A percentile compares a stretch with the other conserved stretches of the same genome.
These are phyloP conservation scores for Erigeron canadensis DNA, from an alignment of 129 eudicot species.

Conservation along the genomic window DNA sequence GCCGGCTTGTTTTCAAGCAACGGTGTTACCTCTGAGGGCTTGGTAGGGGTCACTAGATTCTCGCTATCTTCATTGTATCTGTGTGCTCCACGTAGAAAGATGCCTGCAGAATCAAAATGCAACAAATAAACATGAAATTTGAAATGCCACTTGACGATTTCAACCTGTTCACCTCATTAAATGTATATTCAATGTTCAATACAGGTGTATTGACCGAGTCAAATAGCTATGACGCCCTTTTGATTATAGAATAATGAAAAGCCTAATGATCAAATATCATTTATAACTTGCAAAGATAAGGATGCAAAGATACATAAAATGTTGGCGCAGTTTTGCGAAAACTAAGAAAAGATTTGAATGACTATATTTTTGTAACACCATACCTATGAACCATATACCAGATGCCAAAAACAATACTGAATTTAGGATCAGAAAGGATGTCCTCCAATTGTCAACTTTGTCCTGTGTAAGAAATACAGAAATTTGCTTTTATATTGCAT, in stretches of 20 bases:
- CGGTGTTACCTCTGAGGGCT: conserved; percentile 47
- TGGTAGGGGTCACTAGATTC: conserved; percentile 26
- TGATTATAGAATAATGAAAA: too few relatives aligned
- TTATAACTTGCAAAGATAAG: too few relatives aligned
- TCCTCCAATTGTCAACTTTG: conserved; percentile 72
- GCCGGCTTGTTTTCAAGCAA: conserved; percentile 54
- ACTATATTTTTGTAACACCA: too few relatives aligned
- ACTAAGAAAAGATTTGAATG: too few relatives aligned
- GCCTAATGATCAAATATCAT: too few relatives aligned
- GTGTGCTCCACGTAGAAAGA: conserved; percentile 69
- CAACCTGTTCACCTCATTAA: too few relatives aligned
- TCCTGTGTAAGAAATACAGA: conserved; percentile 48
- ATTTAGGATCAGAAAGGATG: conserved; percentile 54
- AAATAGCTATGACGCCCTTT: too few relatives aligned
- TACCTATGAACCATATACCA: conserved; percentile 73
- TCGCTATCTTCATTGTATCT: conserved; percentile 60
- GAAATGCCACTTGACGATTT: background rate
- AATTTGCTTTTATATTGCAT: too few relatives aligned
- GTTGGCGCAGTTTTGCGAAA: too few relatives aligned
- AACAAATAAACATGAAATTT: background rate
- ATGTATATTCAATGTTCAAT: background rate
- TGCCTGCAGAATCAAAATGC: conserved; percentile 46
- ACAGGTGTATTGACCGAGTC: background rate
- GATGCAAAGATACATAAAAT: too few relatives aligned
- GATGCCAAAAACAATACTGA: conserved; percentile 69